Evolutionary conservation across 768 basidiomycete species (phyloP).

Genomic region (Rhodotorula sphaerocarpa): DNA sequence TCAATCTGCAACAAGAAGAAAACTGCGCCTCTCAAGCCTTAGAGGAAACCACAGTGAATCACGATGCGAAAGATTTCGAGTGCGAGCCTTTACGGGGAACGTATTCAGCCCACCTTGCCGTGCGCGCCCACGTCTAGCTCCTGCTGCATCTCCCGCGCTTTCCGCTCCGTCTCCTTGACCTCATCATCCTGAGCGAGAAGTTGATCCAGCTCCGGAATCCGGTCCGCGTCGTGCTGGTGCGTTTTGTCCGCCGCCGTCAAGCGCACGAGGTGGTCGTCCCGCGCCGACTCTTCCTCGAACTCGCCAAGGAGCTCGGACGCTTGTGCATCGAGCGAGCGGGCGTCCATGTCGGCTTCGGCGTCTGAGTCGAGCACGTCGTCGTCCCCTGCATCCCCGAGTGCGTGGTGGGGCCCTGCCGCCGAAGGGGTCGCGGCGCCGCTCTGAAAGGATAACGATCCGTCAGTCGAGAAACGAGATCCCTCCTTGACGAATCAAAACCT

Average conservation of each 20-base stretch:
- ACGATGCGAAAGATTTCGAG: too few relatives aligned
- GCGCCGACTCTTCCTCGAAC: background rate
- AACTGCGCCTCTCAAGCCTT: too few relatives aligned
- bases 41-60: too few relatives aligned
- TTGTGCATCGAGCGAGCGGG: constrained; percentile 5
- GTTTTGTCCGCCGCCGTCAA: constrained; percentile 6
- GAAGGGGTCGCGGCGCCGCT: background rate
- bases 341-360: background rate
- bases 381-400: constrained; percentile 10
- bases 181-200: background rate
- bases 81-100: too few relatives aligned
- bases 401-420: constrained; percentile 7
- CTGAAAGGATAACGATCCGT: too few relatives aligned
- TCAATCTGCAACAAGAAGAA: too few relatives aligned
- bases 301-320: constrained; percentile 9
- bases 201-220: constrained; percentile 4
- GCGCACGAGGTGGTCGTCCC: background rate
- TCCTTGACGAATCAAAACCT: too few relatives aligned
- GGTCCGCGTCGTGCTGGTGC: constrained; percentile 21
- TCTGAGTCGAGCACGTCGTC: background rate
- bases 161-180: background rate
- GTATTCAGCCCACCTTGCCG: too few relatives aligned
- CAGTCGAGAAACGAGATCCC: too few relatives aligned
- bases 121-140: too few relatives aligned
- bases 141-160: constrained; percentile 7